A percentile compares a stretch with the other conserved stretches of the same genome.
Evolutionary conservation across 2,329 filamentous ascomycete genomes (phyloP).

Genomic region (Ilyonectria destructans): DNA sequence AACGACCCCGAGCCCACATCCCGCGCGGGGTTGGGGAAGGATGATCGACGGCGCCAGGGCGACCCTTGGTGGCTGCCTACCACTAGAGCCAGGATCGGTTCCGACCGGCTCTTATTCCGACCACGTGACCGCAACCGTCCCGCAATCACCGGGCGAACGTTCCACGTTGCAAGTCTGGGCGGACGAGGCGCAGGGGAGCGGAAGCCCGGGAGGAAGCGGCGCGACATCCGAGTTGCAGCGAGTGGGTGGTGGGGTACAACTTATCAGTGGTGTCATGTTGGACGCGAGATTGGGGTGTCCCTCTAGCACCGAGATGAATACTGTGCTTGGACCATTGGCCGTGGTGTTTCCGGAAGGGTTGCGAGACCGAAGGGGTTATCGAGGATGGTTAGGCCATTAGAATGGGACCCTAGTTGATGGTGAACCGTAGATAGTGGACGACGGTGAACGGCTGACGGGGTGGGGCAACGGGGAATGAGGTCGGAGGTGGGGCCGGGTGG

Average conservation of each 20-base stretch:
- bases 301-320: neutral
- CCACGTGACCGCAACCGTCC: neutral
- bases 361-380: no score
- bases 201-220: no score
- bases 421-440: neutral
- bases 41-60: conserved; percentile 23
- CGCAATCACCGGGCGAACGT: neutral
- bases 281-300: neutral
- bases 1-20: conserved; percentile 2
- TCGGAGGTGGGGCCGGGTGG: conserved; percentile 1
- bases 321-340: neutral
- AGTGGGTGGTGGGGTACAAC: neutral
- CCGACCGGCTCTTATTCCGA: neutral
- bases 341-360: neutral
- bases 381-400: neutral
- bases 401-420: neutral
- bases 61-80: neutral
- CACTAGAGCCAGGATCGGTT: neutral
- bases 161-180: no score
- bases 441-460: neutral
- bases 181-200: neutral
- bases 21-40: conserved; percentile 14
- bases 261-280: neutral
- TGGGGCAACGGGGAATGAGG: neutral
- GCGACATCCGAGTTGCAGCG: neutral